Evolutionary conservation across 768 basidiomycete genomes (phyloP).

Genomic region (Ephemerocybe angulata): DNA sequence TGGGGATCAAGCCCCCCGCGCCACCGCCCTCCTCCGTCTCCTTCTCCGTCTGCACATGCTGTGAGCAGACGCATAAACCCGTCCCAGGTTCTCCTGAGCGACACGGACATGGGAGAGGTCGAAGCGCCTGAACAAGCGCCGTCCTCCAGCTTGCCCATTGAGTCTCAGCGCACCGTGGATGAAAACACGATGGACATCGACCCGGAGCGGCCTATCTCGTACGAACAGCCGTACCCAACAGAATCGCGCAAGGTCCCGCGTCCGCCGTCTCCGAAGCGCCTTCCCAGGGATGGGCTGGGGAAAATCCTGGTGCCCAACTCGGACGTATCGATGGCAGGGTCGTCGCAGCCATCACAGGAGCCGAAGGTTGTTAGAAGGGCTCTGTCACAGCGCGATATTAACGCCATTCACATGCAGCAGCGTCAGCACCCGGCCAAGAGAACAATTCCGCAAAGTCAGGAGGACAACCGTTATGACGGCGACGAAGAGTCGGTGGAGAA

Average conservation of each 20-base stretch:
- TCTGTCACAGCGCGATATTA: background rate
- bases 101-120: background rate
- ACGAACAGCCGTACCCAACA: background rate
- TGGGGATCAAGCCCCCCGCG: background rate
- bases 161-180: background rate
- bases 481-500: conserved; percentile 4
- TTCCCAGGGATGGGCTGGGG: conserved; percentile 30
- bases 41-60: background rate
- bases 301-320: conserved; percentile 55
- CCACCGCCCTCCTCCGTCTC: background rate
- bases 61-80: background rate
- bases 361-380: conserved; percentile 1
- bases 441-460: background rate
- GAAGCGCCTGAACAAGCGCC: background rate
- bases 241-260: conserved; percentile 44
- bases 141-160: background rate
- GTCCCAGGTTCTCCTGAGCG: background rate
- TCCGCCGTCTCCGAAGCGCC: conserved; percentile 34
- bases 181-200: conserved; percentile 1
- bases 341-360: conserved; percentile 25
- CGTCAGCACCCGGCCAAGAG: background rate
- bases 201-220: background rate
- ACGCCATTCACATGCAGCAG: background rate
- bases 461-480: conserved; percentile 10
- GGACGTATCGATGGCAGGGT: conserved; percentile 43